Conservation (phyloP, 2,329 filamentous ascomycete species). For the Coniochaeta pulveracea region DNA sequence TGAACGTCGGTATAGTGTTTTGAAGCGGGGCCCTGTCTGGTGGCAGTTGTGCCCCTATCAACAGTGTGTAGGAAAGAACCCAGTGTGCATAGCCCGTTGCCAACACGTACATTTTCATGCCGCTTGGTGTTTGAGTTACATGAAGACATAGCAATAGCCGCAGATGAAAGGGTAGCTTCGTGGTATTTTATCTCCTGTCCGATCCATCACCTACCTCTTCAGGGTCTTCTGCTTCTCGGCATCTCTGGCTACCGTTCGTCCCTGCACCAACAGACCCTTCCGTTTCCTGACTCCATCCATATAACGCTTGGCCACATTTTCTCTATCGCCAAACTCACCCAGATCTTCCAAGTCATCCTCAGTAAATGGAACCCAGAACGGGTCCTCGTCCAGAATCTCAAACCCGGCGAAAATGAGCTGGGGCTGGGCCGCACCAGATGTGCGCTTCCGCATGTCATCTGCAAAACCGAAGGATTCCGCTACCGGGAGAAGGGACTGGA, state of each 20-base stretch:
- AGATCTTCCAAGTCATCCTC: conserved; percentile 95
- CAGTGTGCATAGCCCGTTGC: too few relatives aligned
- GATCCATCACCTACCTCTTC: conserved; percentile 34
- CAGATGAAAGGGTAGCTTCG: too few relatives aligned
- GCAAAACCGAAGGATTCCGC: conserved; percentile 93
- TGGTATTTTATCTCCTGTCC: neutral
- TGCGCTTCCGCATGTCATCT: conserved; percentile 93
- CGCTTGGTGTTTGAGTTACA: too few relatives aligned
- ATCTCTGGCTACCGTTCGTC: conserved; percentile 65
- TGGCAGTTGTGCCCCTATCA: too few relatives aligned
- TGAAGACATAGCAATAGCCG: too few relatives aligned
- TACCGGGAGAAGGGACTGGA: conserved; percentile 76
- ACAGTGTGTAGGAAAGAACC: too few relatives aligned
- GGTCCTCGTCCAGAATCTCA: conserved; percentile 87
- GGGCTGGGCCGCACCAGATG: conserved; percentile 79
- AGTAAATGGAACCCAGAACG: conserved; percentile 94
- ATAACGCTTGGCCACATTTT: conserved; percentile 94
- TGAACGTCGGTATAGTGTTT: too few relatives aligned
- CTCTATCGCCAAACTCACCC: conserved; percentile 82
- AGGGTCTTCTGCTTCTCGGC: conserved; percentile 82
- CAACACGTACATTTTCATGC: too few relatives aligned
- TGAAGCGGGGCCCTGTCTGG: too few relatives aligned
- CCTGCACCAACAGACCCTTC: conserved; percentile 81
- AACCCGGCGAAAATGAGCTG: conserved; percentile 92
- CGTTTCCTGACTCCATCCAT: conserved; percentile 79